Evolutionary conservation across 2,329 filamentous ascomycete genomes (phyloP).

Genomic region (Beauveria sp.): DNA sequence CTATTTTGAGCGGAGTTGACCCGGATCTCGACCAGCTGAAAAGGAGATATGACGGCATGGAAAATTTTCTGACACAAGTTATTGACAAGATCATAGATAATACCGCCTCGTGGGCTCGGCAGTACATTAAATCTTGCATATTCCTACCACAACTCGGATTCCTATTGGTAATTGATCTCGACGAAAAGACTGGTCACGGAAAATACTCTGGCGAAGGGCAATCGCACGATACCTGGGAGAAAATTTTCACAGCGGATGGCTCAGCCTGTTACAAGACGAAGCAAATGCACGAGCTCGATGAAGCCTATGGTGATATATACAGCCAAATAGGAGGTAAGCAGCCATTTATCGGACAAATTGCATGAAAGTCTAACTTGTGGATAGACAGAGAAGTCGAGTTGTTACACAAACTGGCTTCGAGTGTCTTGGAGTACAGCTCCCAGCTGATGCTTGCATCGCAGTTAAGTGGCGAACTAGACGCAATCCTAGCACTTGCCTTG

Average conservation of each 20-base stretch:
- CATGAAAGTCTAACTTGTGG: conserved; percentile 15
- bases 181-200: conserved; percentile 43
- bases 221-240: conserved; percentile 61
- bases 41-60: conserved; percentile 68
- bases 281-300: conserved; percentile 74
- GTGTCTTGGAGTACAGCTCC: conserved; percentile 61
- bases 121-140: conserved; percentile 63
- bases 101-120: conserved; percentile 51
- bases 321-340: conserved; percentile 68
- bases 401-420: conserved; percentile 65
- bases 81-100: conserved; percentile 54
- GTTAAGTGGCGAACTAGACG: conserved; percentile 79
- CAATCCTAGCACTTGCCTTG: conserved; percentile 69
- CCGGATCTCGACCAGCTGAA: conserved; percentile 70
- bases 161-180: conserved; percentile 62
- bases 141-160: conserved; percentile 92
- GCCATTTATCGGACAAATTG: not conserved
- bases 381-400: conserved; percentile 84
- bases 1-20: conserved; percentile 67
- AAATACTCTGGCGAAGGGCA: conserved; percentile 55
- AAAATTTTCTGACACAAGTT: conserved; percentile 61
- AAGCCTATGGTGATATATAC: conserved; percentile 76
- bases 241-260: conserved; percentile 64
- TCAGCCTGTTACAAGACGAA: conserved; percentile 80
- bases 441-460: conserved; percentile 65